Percentiles rank a stretch among this genome's conserved stretches.
These are phyloP conservation scores for Helotiales sp. DNA, from an alignment of 2,329 filamentous ascomycete species.

Conservation along the genomic window DNA sequence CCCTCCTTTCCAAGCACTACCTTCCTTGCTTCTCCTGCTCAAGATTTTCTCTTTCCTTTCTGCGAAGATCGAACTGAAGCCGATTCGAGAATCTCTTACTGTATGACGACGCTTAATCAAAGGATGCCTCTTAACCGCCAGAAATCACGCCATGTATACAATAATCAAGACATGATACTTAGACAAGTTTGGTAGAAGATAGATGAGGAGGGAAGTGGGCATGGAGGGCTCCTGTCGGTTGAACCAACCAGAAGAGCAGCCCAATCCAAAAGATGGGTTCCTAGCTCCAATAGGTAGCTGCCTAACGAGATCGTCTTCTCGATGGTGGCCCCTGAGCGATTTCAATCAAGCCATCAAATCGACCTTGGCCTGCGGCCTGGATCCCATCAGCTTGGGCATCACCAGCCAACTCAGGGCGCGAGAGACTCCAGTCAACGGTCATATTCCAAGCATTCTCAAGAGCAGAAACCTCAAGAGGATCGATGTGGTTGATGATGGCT, in stretches of 20 bases:
- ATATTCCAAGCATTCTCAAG: constrained; percentile 40
- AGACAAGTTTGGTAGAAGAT: neutral
- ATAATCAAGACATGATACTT: constrained; percentile 5
- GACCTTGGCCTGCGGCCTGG: constrained; percentile 33
- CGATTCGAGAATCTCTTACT: neutral
- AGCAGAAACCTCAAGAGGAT: constrained; percentile 29
- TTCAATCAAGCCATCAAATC: constrained; percentile 40
- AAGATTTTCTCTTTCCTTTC: neutral
- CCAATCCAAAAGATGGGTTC: no score
- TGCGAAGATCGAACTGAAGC: neutral
- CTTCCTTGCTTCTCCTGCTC: neutral
- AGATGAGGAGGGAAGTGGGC: neutral
- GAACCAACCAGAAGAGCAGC: no score
- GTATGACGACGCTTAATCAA: neutral
- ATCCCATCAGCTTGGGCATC: constrained; percentile 38
- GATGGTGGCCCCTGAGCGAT: neutral
- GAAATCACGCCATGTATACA: neutral
- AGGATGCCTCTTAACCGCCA: neutral
- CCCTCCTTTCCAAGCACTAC: neutral
- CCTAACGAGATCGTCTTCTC: neutral
- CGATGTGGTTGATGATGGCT: constrained; percentile 38
- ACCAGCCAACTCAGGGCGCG: constrained; percentile 17
- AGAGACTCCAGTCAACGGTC: constrained; percentile 32
- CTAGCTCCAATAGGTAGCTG: no score
- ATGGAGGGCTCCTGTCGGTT: no score